Evolutionary conservation across 192 early-diverging fungal species (phyloP), one percentile per base, ranked within the genome.

Genomic region (Chytriomyces sp.): DNA sequence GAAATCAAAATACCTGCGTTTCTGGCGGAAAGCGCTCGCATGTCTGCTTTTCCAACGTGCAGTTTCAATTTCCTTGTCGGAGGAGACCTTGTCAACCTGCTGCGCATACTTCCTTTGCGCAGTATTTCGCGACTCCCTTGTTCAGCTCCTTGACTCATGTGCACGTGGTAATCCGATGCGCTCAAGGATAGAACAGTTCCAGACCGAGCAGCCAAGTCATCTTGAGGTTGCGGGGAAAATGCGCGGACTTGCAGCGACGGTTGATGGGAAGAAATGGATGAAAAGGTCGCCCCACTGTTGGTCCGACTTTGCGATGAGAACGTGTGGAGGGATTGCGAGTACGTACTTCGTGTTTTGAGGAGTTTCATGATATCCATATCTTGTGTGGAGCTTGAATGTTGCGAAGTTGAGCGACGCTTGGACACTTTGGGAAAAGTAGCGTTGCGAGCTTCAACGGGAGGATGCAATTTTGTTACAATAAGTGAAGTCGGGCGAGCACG

Each of bases 121-220:
- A 71, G n/a, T 13, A 5, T 71, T 24, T 16, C 20, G 47, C 69
- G 16, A 47, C n/a, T 18, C 13, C 67, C 9, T 24, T n/a, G 7
- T 6, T 50, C 57, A 24, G 50, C 20, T 71, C 20, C 16, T 5
- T 9, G 13, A 28, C 24, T 10, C 57, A 24, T 10, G 20, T 59
- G 69, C n/a, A 71, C 44, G 26, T 71, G 69, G 26, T 71, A 59
- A n/a, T 57, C 49, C 20, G 44, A 48, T 7, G 47, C 44, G 26
- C 69, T 71, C 20, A 71, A 44, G 9, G 49, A 57, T 50, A 71
- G 23, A 9, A 71, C 69, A 13, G 69, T 71, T 13, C 20, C 69
- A 59, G 69, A 50, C 10, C 69, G 69, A 3, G 69, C 4, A 23
- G 45, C 26, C 8, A 64, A 28, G 63, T 13, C 11, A 13, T 13